Conservation (phyloP, 106 monocot species). For the Hemerocallis citrina region DNA sequence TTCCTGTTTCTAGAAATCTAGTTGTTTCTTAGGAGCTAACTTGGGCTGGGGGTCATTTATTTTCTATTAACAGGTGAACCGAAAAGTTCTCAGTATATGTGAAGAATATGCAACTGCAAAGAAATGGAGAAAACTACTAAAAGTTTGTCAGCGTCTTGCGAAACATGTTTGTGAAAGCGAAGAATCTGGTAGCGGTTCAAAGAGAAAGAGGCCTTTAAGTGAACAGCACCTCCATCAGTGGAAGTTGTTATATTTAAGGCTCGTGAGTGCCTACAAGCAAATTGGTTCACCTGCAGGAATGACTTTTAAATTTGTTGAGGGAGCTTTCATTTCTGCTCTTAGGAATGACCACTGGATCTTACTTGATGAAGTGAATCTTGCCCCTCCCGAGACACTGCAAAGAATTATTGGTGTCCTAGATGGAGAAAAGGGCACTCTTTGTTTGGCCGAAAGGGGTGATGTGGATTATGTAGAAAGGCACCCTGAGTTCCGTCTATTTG, state of each 20-base stretch:
- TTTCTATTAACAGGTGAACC: slow-evolving; percentile 41
- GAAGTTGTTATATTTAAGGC: slow-evolving; percentile 49
- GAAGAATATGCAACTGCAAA: slow-evolving; percentile 46
- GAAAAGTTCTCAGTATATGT: slow-evolving; percentile 34
- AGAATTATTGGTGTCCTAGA: slow-evolving; percentile 81
- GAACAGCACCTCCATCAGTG: slow-evolving; percentile 38
- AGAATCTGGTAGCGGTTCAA: slow-evolving; percentile 26
- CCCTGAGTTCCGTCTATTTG: slow-evolving; percentile 73
- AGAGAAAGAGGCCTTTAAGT: slow-evolving; percentile 58
- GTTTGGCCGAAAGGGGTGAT: slow-evolving; percentile 91
- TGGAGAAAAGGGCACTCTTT: slow-evolving; percentile 67
- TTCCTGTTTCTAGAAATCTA: not conserved
- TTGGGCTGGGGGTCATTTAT: not conserved
- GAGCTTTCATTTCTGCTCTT: slow-evolving; percentile 84
- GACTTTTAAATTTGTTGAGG: slow-evolving; percentile 90
- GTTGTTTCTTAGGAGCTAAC: not conserved
- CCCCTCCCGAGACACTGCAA: slow-evolving; percentile 82
- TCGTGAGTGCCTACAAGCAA: slow-evolving; percentile 53
- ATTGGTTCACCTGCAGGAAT: slow-evolving; percentile 44
- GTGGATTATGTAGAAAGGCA: slow-evolving; percentile 63
- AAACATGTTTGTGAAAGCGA: slow-evolving; percentile 12
- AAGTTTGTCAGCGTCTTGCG: slow-evolving; percentile 23
- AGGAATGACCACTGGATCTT: slow-evolving; percentile 87
- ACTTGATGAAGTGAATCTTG: slow-evolving; percentile 97
- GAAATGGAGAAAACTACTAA: slow-evolving; percentile 74